Conservation (phyloP, 495 filamentous ascomycete genomes). For the Chaetomium cochliodes region DNA sequence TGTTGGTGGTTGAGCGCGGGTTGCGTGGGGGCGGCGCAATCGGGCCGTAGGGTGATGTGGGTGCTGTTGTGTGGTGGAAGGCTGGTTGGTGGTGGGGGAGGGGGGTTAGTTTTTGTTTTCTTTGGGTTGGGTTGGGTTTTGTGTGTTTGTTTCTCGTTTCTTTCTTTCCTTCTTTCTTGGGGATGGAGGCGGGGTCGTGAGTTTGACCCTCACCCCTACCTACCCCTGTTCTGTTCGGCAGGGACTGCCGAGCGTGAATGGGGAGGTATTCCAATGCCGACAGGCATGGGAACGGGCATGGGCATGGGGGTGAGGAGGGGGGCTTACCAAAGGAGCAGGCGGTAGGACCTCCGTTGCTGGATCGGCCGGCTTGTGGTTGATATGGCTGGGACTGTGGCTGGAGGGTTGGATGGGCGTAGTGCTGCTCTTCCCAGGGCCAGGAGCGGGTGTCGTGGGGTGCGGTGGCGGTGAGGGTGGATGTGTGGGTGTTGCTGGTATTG, state of each 20-base stretch:
- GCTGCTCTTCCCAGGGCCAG: constrained; percentile 12
- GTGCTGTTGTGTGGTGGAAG: constrained; percentile 3
- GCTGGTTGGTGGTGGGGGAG: neutral
- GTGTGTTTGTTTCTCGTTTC: neutral
- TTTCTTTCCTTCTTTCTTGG: neutral
- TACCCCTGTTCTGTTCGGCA: neutral
- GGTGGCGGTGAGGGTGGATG: too few relatives aligned
- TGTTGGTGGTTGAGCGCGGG: neutral
- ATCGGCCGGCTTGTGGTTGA: neutral
- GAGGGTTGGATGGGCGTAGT: neutral
- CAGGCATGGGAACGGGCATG: neutral
- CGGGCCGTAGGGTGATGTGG: constrained; percentile 16
- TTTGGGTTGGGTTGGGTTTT: too few relatives aligned
- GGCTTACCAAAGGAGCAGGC: constrained; percentile 11
- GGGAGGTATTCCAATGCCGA: neutral
- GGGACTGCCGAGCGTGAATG: neutral
- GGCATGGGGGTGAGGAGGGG: neutral
- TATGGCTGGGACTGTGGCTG: neutral
- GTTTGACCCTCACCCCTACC: too few relatives aligned
- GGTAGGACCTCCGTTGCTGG: neutral
- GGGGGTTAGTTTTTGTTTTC: neutral
- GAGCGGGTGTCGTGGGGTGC: neutral
- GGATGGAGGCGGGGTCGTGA: neutral
- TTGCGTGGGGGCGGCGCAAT: constrained; percentile 8
- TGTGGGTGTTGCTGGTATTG: neutral